phyloP scores from a whole-genome alignment of 2,329 filamentous ascomycete genomes.

The Cercospora zeina region DNA sequence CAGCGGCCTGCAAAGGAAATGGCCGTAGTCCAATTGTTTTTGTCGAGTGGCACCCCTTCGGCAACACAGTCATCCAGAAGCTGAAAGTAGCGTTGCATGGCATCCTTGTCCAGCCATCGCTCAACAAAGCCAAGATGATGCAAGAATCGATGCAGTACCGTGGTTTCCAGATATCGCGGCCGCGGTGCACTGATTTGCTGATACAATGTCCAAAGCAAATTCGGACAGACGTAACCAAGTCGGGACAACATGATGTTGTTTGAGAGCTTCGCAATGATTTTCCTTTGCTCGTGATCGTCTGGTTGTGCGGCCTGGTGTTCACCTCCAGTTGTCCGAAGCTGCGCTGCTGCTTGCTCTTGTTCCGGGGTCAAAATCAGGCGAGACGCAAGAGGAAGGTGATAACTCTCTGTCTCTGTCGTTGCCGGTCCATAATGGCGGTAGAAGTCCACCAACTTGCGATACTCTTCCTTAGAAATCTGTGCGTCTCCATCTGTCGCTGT shows the following conservation, averaged over 20 bases:
- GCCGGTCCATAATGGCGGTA: slow-evolving; percentile 38
- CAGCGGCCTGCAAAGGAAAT: slow-evolving; percentile 77
- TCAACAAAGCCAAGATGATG: slow-evolving; percentile 66
- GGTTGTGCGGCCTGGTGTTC: slow-evolving; percentile 29
- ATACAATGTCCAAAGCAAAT: slow-evolving; percentile 55
- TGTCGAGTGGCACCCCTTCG: slow-evolving; percentile 67
- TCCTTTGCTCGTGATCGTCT: slow-evolving; percentile 29
- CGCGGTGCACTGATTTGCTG: slow-evolving; percentile 55
- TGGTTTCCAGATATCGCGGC: slow-evolving; percentile 52
- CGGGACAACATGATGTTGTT: slow-evolving; percentile 16
- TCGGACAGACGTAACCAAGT: slow-evolving; percentile 26
- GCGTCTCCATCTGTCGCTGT: slow-evolving; percentile 15
- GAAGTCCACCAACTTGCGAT: slow-evolving; percentile 52
- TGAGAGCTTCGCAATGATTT: slow-evolving; percentile 19
- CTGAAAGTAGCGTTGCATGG: slow-evolving; percentile 80
- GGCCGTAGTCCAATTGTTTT: slow-evolving; percentile 78
- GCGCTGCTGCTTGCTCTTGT: slow-evolving; percentile 29
- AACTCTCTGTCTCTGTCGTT: slow-evolving; percentile 7
- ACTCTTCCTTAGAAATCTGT: slow-evolving; percentile 46
- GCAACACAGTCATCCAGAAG: slow-evolving; percentile 80
- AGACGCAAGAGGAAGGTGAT: slow-evolving; percentile 33
- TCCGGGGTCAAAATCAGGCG: slow-evolving; percentile 36
- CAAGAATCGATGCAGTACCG: slow-evolving; percentile 64
- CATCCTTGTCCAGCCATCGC: slow-evolving; percentile 51
- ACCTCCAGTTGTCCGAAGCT: slow-evolving; percentile 12